These are phyloP conservation scores for Phyllostachys edulis DNA, from an alignment of 176 grass and related monocot genomes.

Conservation along the genomic window DNA sequence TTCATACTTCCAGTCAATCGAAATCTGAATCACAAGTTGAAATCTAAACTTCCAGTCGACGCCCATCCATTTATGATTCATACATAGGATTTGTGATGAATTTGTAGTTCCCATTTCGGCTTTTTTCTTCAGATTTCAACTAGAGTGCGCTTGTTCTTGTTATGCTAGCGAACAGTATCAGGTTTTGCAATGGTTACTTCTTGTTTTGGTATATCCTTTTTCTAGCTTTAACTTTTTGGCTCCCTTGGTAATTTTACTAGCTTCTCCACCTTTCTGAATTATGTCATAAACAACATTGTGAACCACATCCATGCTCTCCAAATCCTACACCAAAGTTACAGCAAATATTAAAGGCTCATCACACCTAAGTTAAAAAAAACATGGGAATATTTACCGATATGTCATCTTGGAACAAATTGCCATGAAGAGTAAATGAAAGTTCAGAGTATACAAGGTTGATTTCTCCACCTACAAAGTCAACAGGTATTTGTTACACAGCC, in stretches of 20 bases:
- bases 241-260: constrained; percentile 46
- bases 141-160: no score
- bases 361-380: not conserved
- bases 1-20: no score
- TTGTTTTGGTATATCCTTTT: no score
- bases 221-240: constrained; percentile 61
- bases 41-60: no score
- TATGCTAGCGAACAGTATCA: no score
- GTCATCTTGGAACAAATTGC: constrained; percentile 38
- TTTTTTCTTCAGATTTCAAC: no score
- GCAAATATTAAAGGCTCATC: not conserved
- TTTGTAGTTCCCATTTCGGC: no score
- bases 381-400: not conserved
- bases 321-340: constrained; percentile 34
- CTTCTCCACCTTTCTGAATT: constrained; percentile 58
- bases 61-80: no score
- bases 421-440: constrained; percentile 37
- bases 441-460: constrained; percentile 47
- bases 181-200: no score
- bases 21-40: no score
- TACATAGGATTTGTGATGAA: no score
- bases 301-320: constrained; percentile 37
- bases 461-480: constrained; percentile 40
- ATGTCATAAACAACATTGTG: constrained; percentile 57
- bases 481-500: not conserved